These are phyloP conservation scores for Blastobotrys terrestris DNA, from an alignment of 805 yeast species.

Conservation along the genomic window DNA sequence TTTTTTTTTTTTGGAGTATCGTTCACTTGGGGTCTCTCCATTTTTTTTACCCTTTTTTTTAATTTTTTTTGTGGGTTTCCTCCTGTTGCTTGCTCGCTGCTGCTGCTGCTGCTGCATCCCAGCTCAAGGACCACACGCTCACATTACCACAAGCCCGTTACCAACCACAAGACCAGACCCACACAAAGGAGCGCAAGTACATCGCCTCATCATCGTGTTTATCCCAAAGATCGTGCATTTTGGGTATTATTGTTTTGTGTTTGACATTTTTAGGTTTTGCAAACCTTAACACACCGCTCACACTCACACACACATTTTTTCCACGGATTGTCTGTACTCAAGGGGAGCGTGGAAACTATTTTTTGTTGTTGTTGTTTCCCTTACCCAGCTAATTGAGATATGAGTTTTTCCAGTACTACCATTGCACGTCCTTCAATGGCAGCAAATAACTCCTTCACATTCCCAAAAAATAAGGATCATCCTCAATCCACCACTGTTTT, in stretches of 20 bases:
- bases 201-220: too few species aligned
- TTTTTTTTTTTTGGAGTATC: not conserved
- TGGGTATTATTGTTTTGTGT: not conserved
- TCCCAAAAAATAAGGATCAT: not conserved
- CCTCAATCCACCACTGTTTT: not conserved
- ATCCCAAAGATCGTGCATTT: not conserved
- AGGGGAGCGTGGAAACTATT: too few species aligned
- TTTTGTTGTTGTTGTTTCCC: too few species aligned
- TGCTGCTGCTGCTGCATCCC: too few species aligned
- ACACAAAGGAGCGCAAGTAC: not conserved
- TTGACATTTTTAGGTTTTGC: not conserved
- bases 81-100: too few species aligned
- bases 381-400: not conserved
- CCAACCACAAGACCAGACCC: not conserved
- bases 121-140: too few species aligned
- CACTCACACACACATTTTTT: not conserved
- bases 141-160: too few species aligned
- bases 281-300: not conserved
- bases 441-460: not conserved
- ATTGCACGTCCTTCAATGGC: not conserved
- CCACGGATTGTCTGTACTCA: too few species aligned
- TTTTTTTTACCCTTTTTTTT: too few species aligned
- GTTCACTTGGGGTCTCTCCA: too few species aligned
- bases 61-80: too few species aligned
- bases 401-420: not conserved